Evolutionary conservation across 805 yeast species (phyloP), one percentile per base, ranked within the genome.

Genomic region (Candida peoriensis): DNA sequence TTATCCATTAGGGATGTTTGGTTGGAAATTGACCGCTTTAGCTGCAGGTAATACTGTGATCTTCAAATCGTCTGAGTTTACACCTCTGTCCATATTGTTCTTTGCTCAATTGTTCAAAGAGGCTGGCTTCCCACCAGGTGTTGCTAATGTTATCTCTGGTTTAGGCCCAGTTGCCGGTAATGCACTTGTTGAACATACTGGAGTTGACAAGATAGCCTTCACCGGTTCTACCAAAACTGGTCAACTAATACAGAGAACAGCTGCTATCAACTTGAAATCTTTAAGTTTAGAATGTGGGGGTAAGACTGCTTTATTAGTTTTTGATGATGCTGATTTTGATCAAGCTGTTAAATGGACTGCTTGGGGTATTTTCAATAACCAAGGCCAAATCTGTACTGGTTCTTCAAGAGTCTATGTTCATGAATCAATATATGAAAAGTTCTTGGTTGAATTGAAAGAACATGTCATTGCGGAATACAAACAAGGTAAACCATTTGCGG

Each of bases 341-440:
- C 61, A 60, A 40, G 73, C 75, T 26, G 62, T 65, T 21, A 66
- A 70, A 44, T 73, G 77, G 72, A 70, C 71, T 4, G 70, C 66
- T 31, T 50, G 64, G 41, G 80, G 79, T 50, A 73, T 75, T 42
- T 74, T 74, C 62, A 68, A 62, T 60, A 76, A 76, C 60, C 66
- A 75, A 50, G 82, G 82, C 44, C 80, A 76, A 58, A 77, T 76
- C 42, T 76, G 82, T 57, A 72, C 79, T 32, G 80, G 81, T 36
- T 76, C 80, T 38, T 74, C 80, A 16, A 67, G 81, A 59, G 60
- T 74, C 31, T 74, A 72, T 46, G 63, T 76, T 39, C 80, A 76
- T 48, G 76, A 72, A 40, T 66, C 65, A 12, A 55, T 73, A 39
- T 73, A 75, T 55, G 78, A 75, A 39, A 61, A 68, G 49, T 66